Conservation (phyloP, 805 yeast species). For the Jamesozyma lodderae region DNA sequence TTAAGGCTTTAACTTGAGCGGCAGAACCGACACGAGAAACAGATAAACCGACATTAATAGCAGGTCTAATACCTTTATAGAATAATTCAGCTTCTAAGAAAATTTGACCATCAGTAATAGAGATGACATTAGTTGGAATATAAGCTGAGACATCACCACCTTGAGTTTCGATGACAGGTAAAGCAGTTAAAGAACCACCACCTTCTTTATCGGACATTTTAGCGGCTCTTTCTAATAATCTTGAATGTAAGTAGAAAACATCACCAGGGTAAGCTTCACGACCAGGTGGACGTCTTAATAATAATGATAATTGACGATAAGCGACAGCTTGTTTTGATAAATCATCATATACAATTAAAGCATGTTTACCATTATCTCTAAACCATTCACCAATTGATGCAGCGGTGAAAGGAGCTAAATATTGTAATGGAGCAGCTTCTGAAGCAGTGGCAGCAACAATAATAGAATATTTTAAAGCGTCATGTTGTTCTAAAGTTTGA, state of each 20-base stretch:
- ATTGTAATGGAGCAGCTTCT: constrained; percentile 99
- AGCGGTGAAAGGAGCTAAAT: constrained; percentile 99
- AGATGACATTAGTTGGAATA: constrained; percentile 95
- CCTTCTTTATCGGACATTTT: constrained; percentile 86
- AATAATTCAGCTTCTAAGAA: constrained; percentile 98
- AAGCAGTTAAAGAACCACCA: constrained; percentile 91
- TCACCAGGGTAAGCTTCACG: constrained; percentile 97
- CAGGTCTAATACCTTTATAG: constrained; percentile 99
- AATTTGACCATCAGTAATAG: constrained; percentile 96
- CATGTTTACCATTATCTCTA: constrained; percentile 99
- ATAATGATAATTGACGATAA: constrained; percentile 96
- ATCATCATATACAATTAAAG: constrained; percentile 94
- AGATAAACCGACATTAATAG: constrained; percentile 98
- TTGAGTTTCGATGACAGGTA: constrained; percentile 95
- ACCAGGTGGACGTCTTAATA: constrained; percentile 96
- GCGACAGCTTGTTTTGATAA: constrained; percentile 99
- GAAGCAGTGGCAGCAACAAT: constrained; percentile 99
- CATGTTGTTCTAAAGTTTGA: constrained; percentile 96
- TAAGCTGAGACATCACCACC: constrained; percentile 99
- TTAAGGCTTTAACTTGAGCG: constrained; percentile 99
- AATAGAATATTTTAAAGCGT: constrained; percentile 95
- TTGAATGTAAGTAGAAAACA: constrained; percentile 91
- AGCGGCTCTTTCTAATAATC: constrained; percentile 95
- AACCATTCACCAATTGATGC: constrained; percentile 99
- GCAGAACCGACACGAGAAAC: constrained; percentile 99